Base-by-base conservation (phyloP, 179 eudicot species). In the Gypsophila paniculata region DNA sequence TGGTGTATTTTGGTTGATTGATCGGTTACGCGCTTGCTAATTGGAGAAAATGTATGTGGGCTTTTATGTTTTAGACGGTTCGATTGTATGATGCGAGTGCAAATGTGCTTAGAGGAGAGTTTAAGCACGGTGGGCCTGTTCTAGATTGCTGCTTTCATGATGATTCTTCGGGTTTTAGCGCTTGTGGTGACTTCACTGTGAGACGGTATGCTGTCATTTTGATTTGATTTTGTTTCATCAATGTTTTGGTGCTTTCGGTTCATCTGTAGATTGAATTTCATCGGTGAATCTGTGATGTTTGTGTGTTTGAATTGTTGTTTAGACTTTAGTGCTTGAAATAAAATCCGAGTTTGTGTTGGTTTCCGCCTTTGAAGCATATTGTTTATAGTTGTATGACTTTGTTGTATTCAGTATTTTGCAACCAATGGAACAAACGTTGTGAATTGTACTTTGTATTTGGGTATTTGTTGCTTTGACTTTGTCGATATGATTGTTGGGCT, bases 121-220 rank as follows among this genome's bases (percentile, higher is more conserved):
- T 91, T 73, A 83, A 78, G 75, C 99, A 94, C 68, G 96, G 90
- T 8, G 97, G 94, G 59, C 83, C 97, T 1, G 99, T 91, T 8
- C 82, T 91, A 9, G 97, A 91, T 75, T 94, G 97, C 65, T 94
- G 99, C 79, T 91, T 91, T 79, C 96, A 89, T 64, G 98, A 91
- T 54, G 98, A 93, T 48, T 82, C 93, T 15, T 89, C 97, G 0
- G 99, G 97, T 22, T 94, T 94, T 72, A 89, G 92, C 63, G 99
- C 96, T 8, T 62, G 92, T 65, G 87, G 81, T 8, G 99, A 94
- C 70, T 81, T 77, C 73, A 86, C 93, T 64, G 99, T 94, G 21
- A 78, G 99, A 72, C 85, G 99, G 98, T 91, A 61, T 39, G 3
- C 23, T 12, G 5, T 25, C 32, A 61, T 49, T 21, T 52, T 29